Percentiles rank a stretch among this genome's conserved stretches.
phyloP scores from a whole-genome alignment of 2,329 filamentous ascomycete species.

The Fusarium caatingaense region DNA sequence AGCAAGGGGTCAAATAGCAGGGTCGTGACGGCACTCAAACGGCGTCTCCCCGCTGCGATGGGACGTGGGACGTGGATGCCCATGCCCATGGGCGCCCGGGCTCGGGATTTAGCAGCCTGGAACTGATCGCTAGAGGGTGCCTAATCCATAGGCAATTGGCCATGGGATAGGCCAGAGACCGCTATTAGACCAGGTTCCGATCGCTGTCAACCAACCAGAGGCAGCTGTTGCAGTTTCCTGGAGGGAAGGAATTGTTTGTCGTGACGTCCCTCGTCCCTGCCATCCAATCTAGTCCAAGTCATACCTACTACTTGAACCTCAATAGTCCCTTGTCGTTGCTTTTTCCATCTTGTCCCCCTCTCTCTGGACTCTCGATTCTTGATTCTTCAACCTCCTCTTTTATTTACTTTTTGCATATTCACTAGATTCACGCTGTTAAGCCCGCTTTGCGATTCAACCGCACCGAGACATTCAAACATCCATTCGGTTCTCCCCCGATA shows the following conservation, averaged over 20 bases:
- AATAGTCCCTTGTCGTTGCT: slow-evolving; percentile 37
- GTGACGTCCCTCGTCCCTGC: slow-evolving; percentile 38
- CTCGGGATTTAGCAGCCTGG: slow-evolving; percentile 27
- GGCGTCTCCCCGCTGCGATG: slow-evolving; percentile 21
- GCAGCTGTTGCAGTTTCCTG: background rate
- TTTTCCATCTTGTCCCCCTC: slow-evolving; percentile 32
- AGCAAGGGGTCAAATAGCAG: slow-evolving; percentile 25
- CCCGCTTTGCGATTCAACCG: slow-evolving; percentile 9
- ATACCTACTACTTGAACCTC: slow-evolving; percentile 24
- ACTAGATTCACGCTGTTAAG: slow-evolving; percentile 1
- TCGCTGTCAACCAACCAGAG: slow-evolving; percentile 31
- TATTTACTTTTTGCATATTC: slow-evolving; percentile 16
- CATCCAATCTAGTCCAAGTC: background rate
- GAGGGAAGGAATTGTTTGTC: slow-evolving; percentile 13
- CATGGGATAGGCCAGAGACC: slow-evolving; percentile 9
- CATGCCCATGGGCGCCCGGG: background rate
- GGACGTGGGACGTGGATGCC: background rate
- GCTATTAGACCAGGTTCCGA: slow-evolving; percentile 13
- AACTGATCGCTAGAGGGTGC: slow-evolving; percentile 23
- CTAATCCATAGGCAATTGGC: slow-evolving; percentile 17
- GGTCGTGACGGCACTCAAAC: slow-evolving; percentile 31
- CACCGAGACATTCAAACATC: slow-evolving; percentile 20
- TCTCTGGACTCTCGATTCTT: slow-evolving; percentile 26
- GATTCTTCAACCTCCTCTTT: slow-evolving; percentile 8
- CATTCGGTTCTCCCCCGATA: slow-evolving; percentile 18